phyloP scores from a whole-genome alignment of 2,329 filamentous ascomycete species.

The Curvularia hawaiiensis region DNA sequence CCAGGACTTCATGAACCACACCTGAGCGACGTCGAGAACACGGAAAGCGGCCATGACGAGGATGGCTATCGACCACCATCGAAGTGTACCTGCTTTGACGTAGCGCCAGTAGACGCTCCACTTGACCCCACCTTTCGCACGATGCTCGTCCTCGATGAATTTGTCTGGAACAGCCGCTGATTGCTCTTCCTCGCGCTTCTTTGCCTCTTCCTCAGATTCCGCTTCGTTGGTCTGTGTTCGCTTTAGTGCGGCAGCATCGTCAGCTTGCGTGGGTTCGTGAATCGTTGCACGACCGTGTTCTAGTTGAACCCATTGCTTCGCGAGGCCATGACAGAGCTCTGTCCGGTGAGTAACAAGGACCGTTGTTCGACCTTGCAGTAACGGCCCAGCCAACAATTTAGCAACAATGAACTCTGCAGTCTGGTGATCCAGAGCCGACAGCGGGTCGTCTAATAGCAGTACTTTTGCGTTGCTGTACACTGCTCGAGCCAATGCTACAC shows the following conservation, averaged over 20 bases:
- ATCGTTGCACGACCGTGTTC: constrained; percentile 60
- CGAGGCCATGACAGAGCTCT: constrained; percentile 74
- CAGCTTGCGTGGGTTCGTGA: constrained; percentile 50
- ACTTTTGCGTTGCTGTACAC: constrained; percentile 62
- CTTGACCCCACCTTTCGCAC: constrained; percentile 76
- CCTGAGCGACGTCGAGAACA: constrained; percentile 67
- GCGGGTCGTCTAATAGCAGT: constrained; percentile 63
- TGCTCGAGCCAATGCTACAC: constrained; percentile 65
- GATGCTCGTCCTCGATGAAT: constrained; percentile 78
- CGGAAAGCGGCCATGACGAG: constrained; percentile 68
- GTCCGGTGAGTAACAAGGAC: constrained; percentile 69
- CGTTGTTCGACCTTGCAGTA: constrained; percentile 60
- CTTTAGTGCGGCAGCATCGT: constrained; percentile 52
- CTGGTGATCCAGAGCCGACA: constrained; percentile 67
- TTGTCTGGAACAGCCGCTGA: constrained; percentile 68
- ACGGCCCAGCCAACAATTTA: constrained; percentile 60
- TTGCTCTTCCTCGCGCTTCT: constrained; percentile 45
- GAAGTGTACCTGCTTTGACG: constrained; percentile 76
- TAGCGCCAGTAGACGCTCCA: constrained; percentile 82
- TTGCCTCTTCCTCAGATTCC: constrained; percentile 43
- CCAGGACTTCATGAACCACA: constrained; percentile 87
- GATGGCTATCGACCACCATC: constrained; percentile 73
- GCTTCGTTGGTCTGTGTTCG: constrained; percentile 46
- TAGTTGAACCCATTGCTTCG: constrained; percentile 75
- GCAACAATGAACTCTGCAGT: constrained; percentile 66